Evolutionary conservation across 2,329 filamentous ascomycete genomes (phyloP).

Genomic region (Tolypocladium capitatum): DNA sequence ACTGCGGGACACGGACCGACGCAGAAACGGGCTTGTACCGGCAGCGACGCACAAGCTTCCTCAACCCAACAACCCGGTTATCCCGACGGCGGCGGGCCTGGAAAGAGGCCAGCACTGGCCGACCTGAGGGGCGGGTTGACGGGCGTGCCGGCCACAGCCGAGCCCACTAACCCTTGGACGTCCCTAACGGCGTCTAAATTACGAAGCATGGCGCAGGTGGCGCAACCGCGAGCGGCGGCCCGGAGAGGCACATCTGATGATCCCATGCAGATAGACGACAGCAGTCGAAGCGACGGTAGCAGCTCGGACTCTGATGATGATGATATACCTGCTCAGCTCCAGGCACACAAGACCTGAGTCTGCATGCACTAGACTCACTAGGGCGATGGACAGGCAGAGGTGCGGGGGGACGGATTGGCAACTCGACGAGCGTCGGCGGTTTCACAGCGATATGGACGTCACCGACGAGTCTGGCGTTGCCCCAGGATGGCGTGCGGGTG

Average conservation of each 20-base stretch:
- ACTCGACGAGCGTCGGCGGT: background rate
- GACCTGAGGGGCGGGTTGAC: slow-evolving; percentile 23
- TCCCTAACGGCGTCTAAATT: slow-evolving; percentile 10
- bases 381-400: background rate
- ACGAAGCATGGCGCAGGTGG: slow-evolving; percentile 4
- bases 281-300: slow-evolving; percentile 1
- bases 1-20: background rate
- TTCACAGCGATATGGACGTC: background rate
- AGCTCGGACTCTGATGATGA: slow-evolving; percentile 9
- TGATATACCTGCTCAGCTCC: slow-evolving; percentile 15
- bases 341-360: background rate
- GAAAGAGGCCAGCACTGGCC: background rate
- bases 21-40: background rate
- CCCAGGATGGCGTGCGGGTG: no score
- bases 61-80: background rate
- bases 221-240: background rate
- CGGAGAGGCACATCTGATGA: slow-evolving; percentile 10
- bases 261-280: slow-evolving; percentile 10
- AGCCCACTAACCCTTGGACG: slow-evolving; percentile 22
- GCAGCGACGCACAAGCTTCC: background rate
- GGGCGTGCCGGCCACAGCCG: slow-evolving; percentile 21
- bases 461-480: background rate
- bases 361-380: background rate
- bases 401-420: background rate
- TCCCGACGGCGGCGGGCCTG: background rate